Base-by-base conservation (phyloP, 73 alveolate genomes). In the Uronychia binucleata region DNA sequence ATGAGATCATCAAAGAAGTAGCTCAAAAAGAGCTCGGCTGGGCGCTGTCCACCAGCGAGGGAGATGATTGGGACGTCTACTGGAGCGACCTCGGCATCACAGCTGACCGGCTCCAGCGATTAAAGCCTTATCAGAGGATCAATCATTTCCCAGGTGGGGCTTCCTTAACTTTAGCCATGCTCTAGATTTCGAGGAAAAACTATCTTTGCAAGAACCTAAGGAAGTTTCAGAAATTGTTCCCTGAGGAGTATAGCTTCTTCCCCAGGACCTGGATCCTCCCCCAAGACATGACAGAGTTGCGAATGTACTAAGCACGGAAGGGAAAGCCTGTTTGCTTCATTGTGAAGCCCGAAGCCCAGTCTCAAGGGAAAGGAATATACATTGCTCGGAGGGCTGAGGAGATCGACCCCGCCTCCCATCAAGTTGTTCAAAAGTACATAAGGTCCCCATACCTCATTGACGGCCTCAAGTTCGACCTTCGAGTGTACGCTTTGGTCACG, bases 401-500 rank as follows among this genome's bases (percentile, higher is more conserved):
- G 28, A 32, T 89, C 57, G 67, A 80, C 60, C 31, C 30, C 33
- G 8, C 77, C 25, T 88, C 84, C 57, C 83, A 86, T 30, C 34
- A 30, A 26, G 92, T 95, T 67, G 97, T 93, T 31, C 88, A 92
- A 77, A 82, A 93, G 76, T 95, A 95, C 90, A 84, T 95, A 88
- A 89, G 82, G 77, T 86, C 92, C 28, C 99, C 99, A 0, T 94
- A 92, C 84, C 79, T 92, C 59, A 79, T 95, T 11, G 95, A 95
- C 59, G 89, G 90, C 74, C 85, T 86, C 59, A 95, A 95, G 86
- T 95, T 91, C 87, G 99, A 95, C 84, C 82, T 95, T 30, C 80
- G 99, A 81, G 77, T 95, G 35, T 95, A 95, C 86, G 98, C 88
- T 31, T 89, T 95, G 79, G 93, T 95, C 59, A 90, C 96, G 0